These are phyloP conservation scores for Trametes maxima DNA, from an alignment of 768 basidiomycete species.

Conservation along the genomic window DNA sequence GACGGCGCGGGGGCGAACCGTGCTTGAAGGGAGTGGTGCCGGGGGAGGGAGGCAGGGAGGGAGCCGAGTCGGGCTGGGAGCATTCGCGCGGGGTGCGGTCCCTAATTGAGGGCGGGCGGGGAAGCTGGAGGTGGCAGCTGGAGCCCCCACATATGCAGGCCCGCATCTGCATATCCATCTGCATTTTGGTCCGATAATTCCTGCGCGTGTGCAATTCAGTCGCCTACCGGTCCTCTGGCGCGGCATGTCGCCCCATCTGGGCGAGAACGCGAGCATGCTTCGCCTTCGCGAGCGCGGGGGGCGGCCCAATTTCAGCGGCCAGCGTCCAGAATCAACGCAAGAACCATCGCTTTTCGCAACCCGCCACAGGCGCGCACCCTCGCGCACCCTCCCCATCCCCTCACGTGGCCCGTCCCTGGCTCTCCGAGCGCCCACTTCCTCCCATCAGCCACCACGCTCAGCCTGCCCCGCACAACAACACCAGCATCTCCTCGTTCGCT, in stretches of 20 bases:
- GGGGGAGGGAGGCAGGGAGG: constrained; percentile 5
- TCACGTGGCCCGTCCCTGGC: constrained; percentile 3
- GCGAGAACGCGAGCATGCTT: too few relatives aligned
- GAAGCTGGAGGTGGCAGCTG: background rate
- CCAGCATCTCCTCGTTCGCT: background rate
- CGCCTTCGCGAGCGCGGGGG: too few relatives aligned
- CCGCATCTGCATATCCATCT: too few relatives aligned
- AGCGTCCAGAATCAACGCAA: too few relatives aligned
- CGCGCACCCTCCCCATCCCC: background rate
- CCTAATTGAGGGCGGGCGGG: constrained; percentile 21
- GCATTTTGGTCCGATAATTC: too few relatives aligned
- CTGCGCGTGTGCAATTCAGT: too few relatives aligned
- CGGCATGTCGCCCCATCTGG: too few relatives aligned
- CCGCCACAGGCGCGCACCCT: background rate
- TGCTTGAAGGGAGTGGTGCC: constrained; percentile 4
- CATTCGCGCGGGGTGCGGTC: constrained; percentile 8
- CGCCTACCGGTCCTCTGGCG: too few relatives aligned
- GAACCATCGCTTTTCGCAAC: too few relatives aligned
- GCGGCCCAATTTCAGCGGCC: too few relatives aligned
- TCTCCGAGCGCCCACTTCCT: background rate
- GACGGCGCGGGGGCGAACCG: constrained; percentile 7
- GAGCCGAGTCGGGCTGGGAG: constrained; percentile 16
- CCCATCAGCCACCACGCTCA: background rate
- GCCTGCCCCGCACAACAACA: background rate
- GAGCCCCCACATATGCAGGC: too few relatives aligned